phyloP scores from a whole-genome alignment of 305 asterid genomes.

The Rubia tinctorum region DNA sequence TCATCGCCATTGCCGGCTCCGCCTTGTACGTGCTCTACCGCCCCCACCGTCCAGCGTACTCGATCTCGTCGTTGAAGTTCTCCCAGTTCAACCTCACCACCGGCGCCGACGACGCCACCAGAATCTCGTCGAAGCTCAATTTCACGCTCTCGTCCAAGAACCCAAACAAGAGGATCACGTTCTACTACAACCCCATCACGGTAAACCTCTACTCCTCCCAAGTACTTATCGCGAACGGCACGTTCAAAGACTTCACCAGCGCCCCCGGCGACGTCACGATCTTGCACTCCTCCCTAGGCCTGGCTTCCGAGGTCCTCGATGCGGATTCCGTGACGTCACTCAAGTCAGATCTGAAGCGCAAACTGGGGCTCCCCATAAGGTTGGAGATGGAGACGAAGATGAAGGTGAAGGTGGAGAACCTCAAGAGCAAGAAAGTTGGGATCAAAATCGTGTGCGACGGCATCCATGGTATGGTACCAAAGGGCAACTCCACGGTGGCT shows the following conservation, averaged over 20 bases:
- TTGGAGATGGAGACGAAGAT: slow-evolving; percentile 65
- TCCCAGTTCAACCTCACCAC: slow-evolving; percentile 65
- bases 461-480: slow-evolving; percentile 54
- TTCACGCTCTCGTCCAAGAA: slow-evolving; percentile 63
- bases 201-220: slow-evolving; percentile 32
- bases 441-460: slow-evolving; percentile 70
- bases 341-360: slow-evolving; percentile 58
- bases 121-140: slow-evolving; percentile 58
- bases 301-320: slow-evolving; percentile 41
- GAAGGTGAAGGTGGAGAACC: slow-evolving; percentile 61
- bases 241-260: slow-evolving; percentile 43
- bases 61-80: slow-evolving; percentile 58
- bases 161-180: slow-evolving; percentile 54
- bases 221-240: slow-evolving; percentile 44
- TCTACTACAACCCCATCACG: slow-evolving; percentile 48
- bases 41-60: slow-evolving; percentile 63
- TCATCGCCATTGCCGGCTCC: slow-evolving; percentile 65
- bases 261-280: slow-evolving; percentile 35
- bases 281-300: slow-evolving; percentile 46
- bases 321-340: slow-evolving; percentile 45
- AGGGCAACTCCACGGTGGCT: slow-evolving; percentile 48
- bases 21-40: slow-evolving; percentile 69
- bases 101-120: slow-evolving; percentile 61
- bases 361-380: slow-evolving; percentile 47
- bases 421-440: slow-evolving; percentile 66